A percentile compares a stretch with the other conserved stretches of the same genome.
phyloP scores from a whole-genome alignment of 148 eudicot genomes.

The Rhododendron ovatum region DNA sequence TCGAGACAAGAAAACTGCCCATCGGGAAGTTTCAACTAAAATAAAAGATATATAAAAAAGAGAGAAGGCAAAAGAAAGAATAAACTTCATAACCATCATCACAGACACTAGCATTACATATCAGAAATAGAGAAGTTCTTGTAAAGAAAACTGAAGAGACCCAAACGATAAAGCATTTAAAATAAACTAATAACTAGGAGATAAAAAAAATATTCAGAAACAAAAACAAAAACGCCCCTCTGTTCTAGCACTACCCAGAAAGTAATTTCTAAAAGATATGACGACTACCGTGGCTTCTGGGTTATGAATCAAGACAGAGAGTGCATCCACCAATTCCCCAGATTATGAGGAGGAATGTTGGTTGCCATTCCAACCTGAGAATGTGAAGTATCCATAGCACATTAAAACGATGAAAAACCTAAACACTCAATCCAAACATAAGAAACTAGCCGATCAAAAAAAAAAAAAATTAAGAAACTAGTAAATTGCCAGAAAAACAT shows the following conservation, averaged over 20 bases:
- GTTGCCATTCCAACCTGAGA: conserved; percentile 98
- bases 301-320: conserved; percentile 82
- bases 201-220: not conserved
- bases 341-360: conserved; percentile 97
- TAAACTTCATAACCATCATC: not conserved
- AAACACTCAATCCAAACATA: not conserved
- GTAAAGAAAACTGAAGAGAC: not conserved
- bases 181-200: not conserved
- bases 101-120: not conserved
- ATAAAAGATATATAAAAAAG: not conserved
- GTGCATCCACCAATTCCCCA: conserved; percentile 93
- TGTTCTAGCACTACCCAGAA: not conserved
- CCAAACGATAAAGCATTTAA: not conserved
- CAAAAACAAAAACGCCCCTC: not conserved
- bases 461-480: not conserved
- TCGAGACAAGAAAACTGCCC: not conserved
- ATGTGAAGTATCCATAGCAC: not conserved
- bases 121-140: not conserved
- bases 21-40: not conserved
- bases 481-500: not conserved
- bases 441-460: not conserved
- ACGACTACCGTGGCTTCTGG: conserved; percentile 89
- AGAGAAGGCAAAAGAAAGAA: not conserved
- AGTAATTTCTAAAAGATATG: conserved; percentile 10
- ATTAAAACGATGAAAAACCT: not conserved